Base-by-base conservation (phyloP, 2,329 filamentous ascomycete species). In the Fusarium sp. region DNA sequence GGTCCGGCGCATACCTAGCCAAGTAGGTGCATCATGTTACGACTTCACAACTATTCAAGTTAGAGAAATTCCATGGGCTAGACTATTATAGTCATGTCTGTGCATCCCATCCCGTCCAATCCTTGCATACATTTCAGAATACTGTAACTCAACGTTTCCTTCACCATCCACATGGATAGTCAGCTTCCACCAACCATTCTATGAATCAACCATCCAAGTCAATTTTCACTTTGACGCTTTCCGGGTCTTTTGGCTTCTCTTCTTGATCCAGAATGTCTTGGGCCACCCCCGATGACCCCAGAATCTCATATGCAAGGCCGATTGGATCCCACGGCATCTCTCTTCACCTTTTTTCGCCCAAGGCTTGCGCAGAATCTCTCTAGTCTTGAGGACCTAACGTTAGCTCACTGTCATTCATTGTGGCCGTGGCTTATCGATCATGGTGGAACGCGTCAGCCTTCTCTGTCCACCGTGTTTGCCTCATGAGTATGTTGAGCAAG, bases 241-340 rank as follows among this genome's bases (percentile, higher is more conserved):
- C 34, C 40, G 49, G 20, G 54, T 40, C 60, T 29, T 44, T 51
- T 56, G 46, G 37, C 55, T 70, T 65, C 63, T 69, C 55, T 61
- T 40, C 48, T 62, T 55, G 48, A 67, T 69, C 65, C 61, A 71
- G 56, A 72, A 66, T 61, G 52, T 70, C 58, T 45, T 58, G 55
- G 65, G 48, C 27, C 57, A n/a, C 37, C 61, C 59, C 57, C 61
- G 65, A 68, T 63, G 57, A 59, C 59, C 72, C 70, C 71, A 66
- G 69, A 61, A 67, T 69, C 67, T 75, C 54, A 69, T 70, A 74
- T 63, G 69, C 73, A 73, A 48, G 54, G 57, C 65, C 72, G 66
- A 74, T 75, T 74, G 72, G 66, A 75, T 72, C 61, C 57, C 48
- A 67, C 57, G 40, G 51, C 61, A 67, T 67, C 59, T 74, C 70